A percentile compares a stretch with the other conserved stretches of the same genome.
phyloP scores from a whole-genome alignment of 441 rosid genomes.

The Gossypium gossypioides region DNA sequence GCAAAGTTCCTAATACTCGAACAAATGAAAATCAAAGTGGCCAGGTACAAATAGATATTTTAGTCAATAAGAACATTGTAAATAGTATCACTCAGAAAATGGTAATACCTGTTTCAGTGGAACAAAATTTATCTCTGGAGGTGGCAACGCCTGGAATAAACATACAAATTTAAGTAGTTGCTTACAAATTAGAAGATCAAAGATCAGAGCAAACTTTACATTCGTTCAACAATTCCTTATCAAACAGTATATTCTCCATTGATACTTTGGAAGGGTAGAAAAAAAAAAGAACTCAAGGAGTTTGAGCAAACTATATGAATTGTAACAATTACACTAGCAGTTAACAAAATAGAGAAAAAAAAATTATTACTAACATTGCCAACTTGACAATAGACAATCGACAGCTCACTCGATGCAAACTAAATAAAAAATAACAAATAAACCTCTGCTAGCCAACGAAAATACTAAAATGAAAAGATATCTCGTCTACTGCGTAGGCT shows the following conservation, averaged over 20 bases:
- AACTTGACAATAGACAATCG: not conserved
- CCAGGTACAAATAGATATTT: not conserved
- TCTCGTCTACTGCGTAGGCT: not conserved
- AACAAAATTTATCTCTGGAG: slow-evolving; percentile 60
- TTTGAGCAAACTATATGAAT: not conserved
- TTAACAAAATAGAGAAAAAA: not conserved
- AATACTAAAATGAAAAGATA: not conserved
- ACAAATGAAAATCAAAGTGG: not conserved
- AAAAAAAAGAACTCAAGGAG: not conserved
- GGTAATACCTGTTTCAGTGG: slow-evolving; percentile 72
- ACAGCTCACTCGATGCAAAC: not conserved
- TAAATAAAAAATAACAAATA: not conserved
- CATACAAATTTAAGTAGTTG: slow-evolving; percentile 5
- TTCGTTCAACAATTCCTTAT: not conserved
- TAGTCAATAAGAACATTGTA: not conserved
- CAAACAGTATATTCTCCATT: not conserved
- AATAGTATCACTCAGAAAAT: not conserved
- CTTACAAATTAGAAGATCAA: not conserved
- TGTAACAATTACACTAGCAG: not conserved
- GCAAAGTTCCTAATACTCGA: not conserved
- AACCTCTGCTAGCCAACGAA: not conserved
- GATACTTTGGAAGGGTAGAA: not conserved
- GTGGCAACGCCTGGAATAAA: slow-evolving; percentile 71
- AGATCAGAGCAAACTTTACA: not conserved
- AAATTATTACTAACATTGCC: not conserved